Base-by-base conservation (phyloP, 2,329 filamentous ascomycete genomes). In the Fusarium praegraminearum region DNA sequence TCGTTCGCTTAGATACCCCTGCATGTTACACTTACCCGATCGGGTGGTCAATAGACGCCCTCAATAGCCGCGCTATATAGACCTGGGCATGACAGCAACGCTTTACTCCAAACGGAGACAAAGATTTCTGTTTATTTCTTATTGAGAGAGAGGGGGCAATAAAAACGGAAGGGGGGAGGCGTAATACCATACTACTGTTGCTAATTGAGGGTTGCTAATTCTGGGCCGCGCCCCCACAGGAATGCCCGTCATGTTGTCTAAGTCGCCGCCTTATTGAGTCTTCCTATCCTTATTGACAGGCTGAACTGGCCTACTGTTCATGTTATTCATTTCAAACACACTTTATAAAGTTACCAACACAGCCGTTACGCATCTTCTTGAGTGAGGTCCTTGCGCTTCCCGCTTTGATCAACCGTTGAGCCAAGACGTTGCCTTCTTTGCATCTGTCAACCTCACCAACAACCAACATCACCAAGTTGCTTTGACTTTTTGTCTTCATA, bases 41-140 rank as follows among this genome's bases (percentile, higher is more conserved):
- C 65, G 77, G 78, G 71, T 35, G 62, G 44, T 78, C 75, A 80
- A 80, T 80, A 80, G 76, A 75, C 62, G 62, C 62, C 66, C 57
- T 78, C 73, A 78, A 79, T 78, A 77, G 56, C 72, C 65, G 70
- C 50, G 51, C 38, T 54, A 43, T 67, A 70, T 70, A 70, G 49
- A 62, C 51, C 26, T 44, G 44, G 35, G 41, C 58, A 49, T 54
- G 43, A 60, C 60, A 44, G 50, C 50, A 56, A 54, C 47, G 33
- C 65, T 40, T 51, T 47, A 33, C 53, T 57, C 57, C 46, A 57
- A 66, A 58, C 53, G 56, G 55, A 47, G 41, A 43, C 54, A 59
- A 52, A 61, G 43, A 66, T 66, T 50, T 44, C 36, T 57, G 22
- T 41, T 49, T 57, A 44, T 35, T 30, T 41, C 38, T 58, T 41